Conservation (phyloP, 257 asterid genomes). For the Jaltomata sinuosa region DNA sequence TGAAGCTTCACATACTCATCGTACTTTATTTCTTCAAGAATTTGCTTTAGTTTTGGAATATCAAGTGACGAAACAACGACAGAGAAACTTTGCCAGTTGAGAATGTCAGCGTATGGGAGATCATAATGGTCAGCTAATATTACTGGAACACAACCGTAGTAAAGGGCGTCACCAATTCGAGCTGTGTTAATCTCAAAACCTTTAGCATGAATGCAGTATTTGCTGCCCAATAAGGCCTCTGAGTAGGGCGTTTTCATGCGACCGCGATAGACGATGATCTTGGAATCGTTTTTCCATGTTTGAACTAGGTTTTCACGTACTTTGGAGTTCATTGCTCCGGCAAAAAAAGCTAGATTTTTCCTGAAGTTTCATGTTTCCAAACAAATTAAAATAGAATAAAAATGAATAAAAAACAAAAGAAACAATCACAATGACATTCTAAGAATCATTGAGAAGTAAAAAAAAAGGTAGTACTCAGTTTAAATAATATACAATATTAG, state of each 20-base stretch:
- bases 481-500: background rate
- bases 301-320: conserved; percentile 35
- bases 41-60: conserved; percentile 48
- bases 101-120: conserved; percentile 62
- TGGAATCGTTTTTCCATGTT: conserved; percentile 45
- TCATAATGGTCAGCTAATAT: conserved; percentile 76
- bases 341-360: conserved; percentile 64
- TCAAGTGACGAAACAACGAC: conserved; percentile 47
- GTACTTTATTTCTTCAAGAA: conserved; percentile 19
- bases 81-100: conserved; percentile 64
- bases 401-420: no score
- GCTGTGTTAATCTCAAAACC: conserved; percentile 96
- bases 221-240: conserved; percentile 65
- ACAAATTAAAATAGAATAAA: background rate
- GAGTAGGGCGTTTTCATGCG: conserved; percentile 75
- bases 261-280: conserved; percentile 46
- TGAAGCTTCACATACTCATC: conserved; percentile 46
- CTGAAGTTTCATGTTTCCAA: conserved; percentile 20
- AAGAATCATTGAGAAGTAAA: background rate
- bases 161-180: conserved; percentile 65
- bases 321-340: conserved; percentile 82
- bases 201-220: conserved; percentile 84
- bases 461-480: background rate
- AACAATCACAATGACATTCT: background rate
- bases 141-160: conserved; percentile 87